phyloP scores from a whole-genome alignment of 371 early-diverging fungal species.

The Catenaria anguillulae region DNA sequence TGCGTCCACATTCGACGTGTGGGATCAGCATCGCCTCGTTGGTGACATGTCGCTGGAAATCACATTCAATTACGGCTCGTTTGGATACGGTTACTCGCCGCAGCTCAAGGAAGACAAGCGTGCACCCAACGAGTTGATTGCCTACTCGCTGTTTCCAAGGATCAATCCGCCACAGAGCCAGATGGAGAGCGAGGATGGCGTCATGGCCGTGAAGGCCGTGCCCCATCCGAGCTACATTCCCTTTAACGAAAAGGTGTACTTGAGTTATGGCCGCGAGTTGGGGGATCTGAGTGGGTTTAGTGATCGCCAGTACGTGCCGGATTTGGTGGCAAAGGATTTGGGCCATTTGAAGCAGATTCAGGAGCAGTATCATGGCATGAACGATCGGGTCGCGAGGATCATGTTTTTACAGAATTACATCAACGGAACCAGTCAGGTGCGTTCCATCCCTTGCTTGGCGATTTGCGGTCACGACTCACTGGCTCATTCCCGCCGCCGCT shows the following conservation, averaged over 20 bases:
- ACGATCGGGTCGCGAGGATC: constrained; percentile 2
- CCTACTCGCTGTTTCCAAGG: constrained; percentile 21
- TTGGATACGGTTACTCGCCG: constrained; percentile 24
- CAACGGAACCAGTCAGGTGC: background rate
- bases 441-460: background rate
- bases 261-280: constrained; percentile 20
- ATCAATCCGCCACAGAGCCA: constrained; percentile 15
- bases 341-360: background rate
- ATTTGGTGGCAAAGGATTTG: background rate
- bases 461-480: background rate
- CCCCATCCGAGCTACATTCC: constrained; percentile 21
- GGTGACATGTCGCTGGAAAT: constrained; percentile 22
- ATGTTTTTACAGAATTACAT: background rate
- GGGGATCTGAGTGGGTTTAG: background rate
- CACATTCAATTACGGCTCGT: constrained; percentile 24
- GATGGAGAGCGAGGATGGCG: constrained; percentile 15
- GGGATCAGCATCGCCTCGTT: constrained; percentile 17
- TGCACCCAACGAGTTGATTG: constrained; percentile 15
- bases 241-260: constrained; percentile 15
- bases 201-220: constrained; percentile 18
- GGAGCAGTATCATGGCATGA: constrained; percentile 2
- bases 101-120: constrained; percentile 21
- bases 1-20: constrained; percentile 19
- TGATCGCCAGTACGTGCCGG: constrained; percentile 4
- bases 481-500: background rate